These are phyloP conservation scores for Daldinia loculata DNA, from an alignment of 495 filamentous ascomycete genomes.

Conservation along the genomic window DNA sequence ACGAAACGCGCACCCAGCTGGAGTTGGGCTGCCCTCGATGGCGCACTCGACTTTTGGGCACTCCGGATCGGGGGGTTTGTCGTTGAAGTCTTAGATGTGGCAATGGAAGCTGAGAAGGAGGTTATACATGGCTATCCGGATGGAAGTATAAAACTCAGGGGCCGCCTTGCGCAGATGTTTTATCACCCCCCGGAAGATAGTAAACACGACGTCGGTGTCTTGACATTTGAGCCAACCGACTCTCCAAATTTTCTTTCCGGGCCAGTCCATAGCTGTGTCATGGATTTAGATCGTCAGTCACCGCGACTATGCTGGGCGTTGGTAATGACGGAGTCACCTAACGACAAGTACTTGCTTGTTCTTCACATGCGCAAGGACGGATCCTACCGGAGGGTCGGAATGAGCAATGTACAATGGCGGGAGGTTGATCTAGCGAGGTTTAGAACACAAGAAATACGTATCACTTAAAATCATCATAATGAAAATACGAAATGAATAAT, in stretches of 20 bases:
- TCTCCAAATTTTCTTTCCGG: neutral
- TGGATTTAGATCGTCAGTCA: constrained; percentile 32
- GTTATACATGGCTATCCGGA: neutral
- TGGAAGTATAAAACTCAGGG: constrained; percentile 22
- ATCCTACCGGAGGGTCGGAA: constrained; percentile 24
- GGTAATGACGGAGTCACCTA: constrained; percentile 11
- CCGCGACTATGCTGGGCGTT: constrained; percentile 22
- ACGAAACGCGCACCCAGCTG: constrained; percentile 41
- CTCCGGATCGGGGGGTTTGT: constrained; percentile 15
- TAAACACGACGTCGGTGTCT: constrained; percentile 13
- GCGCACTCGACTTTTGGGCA: constrained; percentile 32
- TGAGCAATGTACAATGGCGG: constrained; percentile 3
- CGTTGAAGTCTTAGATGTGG: constrained; percentile 24
- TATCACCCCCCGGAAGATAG: constrained; percentile 23
- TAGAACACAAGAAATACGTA: constrained; percentile 14
- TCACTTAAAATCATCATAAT: neutral
- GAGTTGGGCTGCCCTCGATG: constrained; percentile 44
- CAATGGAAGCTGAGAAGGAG: constrained; percentile 23
- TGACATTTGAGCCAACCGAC: constrained; percentile 19
- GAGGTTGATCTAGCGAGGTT: constrained; percentile 24
- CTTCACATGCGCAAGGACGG: constrained; percentile 22
- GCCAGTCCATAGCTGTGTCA: constrained; percentile 12
- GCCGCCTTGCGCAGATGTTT: constrained; percentile 19
- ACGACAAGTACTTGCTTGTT: constrained; percentile 21
- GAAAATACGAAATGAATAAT: neutral